Evolutionary conservation across 2,329 filamentous ascomycete species (phyloP), one percentile per base, ranked within the genome.

Genomic region (Colletotrichum kahawae): DNA sequence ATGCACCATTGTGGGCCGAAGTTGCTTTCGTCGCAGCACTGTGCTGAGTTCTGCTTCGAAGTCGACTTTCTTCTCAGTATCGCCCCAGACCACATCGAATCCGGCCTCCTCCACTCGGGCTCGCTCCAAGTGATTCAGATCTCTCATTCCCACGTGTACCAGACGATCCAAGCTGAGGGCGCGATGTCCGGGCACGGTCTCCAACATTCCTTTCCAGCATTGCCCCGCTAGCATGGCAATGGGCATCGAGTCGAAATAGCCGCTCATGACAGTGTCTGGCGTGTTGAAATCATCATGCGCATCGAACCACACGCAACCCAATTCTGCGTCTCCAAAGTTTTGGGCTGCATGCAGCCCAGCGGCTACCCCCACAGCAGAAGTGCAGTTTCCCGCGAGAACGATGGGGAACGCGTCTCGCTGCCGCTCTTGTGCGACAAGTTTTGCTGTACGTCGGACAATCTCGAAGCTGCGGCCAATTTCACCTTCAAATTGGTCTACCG

Each of bases 241-340:
- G n/a, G 76, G 67, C 79, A 81, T 80, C 2, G 80, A 80, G 67
- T 81, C 80, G n/a, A 81, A 74, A 67, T 80, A 81, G 4, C 79
- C 79, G 29, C 80, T 80, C 9, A 57, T 34, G 21, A 81, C 51
- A 13, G 66, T 77, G 21, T 81, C 79, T 5, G 78, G 80, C 1
- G 82, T 83, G 51, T 79, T 78, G 43, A 21, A 21, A 51, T 51
- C n/a, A 48, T 48, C 43, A 51, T 51, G 43, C 43, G n/a, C 43
- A 51, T 51, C 43, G 43, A 51, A 21, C 43, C 43, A 51, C 43
- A 51, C 18, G 43, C n/a, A 21, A 4, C 10, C 43, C 4, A 21
- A 5, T 51, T 51, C 43, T 51, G 43, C n/a, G 43, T 48, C 43
- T 13, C n/a, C 43, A 21, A 48, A 21, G 10, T 21, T 4, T 51